Evolutionary conservation across 208 protist species (phyloP), one percentile per base, ranked within the genome.

Genomic region (Acanthamoeba royreba): DNA sequence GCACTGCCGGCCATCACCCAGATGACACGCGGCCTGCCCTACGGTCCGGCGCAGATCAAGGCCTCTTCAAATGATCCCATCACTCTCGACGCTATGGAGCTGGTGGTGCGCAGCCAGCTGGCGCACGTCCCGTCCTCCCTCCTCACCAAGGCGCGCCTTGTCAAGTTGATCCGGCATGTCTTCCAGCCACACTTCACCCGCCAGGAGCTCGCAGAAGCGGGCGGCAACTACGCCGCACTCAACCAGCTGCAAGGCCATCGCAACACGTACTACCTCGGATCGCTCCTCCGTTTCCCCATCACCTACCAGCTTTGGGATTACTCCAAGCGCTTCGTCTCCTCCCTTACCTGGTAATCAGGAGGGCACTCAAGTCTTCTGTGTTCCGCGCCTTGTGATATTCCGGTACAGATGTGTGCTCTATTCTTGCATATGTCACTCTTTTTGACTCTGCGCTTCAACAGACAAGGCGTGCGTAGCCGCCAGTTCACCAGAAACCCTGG

Each of bases 171-270:
- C 79, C 28, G 52, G 1, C 79, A 88, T 47, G 52, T 43, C 13
- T 88, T 88, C 79, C 79, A 88, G 79, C 79, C 79, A 19, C 52
- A 88, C 79, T 88, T 88, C 79, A 88, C 79, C 22, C 7, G n/a
- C 7, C 28, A 61, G 33, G 15, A 5, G 5, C 45, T 88, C 22
- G 79, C 2, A 4, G 13, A 53, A 31, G 79, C 5, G 8, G 31
- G 52, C 7, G 33, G 31, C 15, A 43, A 8, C 45, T 88, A 88
- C 45, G 52, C 2, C 8, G 79, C 45, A 2, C 79, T 88, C n/a
- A n/a, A 1, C 46, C 33, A 8, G n/a, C 40, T 88, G 40, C 79
- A 88, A 33, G 79, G 79, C 2, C 79, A 38, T 1, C 25, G 79
- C 2, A 52, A 61, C 79, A 88, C 79, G 4, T 88, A 61, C 46